Conservation (phyloP, 495 filamentous ascomycete genomes). For the Amphirosellinia nigrospora region DNA sequence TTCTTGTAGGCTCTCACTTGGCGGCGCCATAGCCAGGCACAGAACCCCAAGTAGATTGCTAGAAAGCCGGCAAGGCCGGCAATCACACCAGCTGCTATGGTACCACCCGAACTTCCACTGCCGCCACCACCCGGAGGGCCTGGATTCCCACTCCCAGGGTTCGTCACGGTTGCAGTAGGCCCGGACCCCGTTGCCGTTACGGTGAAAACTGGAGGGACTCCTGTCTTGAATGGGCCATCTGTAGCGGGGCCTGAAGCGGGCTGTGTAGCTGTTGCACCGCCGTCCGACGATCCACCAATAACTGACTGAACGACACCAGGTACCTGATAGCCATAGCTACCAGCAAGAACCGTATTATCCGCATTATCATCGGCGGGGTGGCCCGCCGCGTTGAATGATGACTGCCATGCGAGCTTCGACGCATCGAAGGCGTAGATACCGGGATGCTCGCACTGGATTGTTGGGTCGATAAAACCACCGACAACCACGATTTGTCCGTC, state of each 20-base stretch:
- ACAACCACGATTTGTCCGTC: slow-evolving; percentile 75
- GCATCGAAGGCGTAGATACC: slow-evolving; percentile 75
- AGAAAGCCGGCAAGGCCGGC: slow-evolving; percentile 65
- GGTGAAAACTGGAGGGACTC: slow-evolving; percentile 67
- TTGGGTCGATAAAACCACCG: slow-evolving; percentile 69
- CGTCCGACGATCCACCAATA: slow-evolving; percentile 65
- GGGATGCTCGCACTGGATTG: slow-evolving; percentile 68
- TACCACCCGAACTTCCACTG: slow-evolving; percentile 56
- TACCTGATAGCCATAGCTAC: slow-evolving; percentile 68
- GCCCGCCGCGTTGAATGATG: slow-evolving; percentile 61
- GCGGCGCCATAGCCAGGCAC: slow-evolving; percentile 70
- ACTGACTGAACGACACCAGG: slow-evolving; percentile 64
- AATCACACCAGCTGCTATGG: slow-evolving; percentile 68
- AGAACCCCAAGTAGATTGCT: slow-evolving; percentile 70
- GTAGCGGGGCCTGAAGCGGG: slow-evolving; percentile 67
- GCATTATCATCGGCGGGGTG: slow-evolving; percentile 43
- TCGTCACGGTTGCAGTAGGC: slow-evolving; percentile 60
- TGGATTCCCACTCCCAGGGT: slow-evolving; percentile 26
- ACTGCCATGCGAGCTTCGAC: slow-evolving; percentile 64
- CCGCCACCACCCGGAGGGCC: slow-evolving; percentile 11
- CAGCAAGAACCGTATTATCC: slow-evolving; percentile 58
- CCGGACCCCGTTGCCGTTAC: slow-evolving; percentile 65
- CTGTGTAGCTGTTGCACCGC: slow-evolving; percentile 70
- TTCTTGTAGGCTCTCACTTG: slow-evolving; percentile 66
- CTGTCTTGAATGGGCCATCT: slow-evolving; percentile 71